phyloP scores from a whole-genome alignment of 2,329 filamentous ascomycete species.

The Aphanoascus verrucosus region DNA sequence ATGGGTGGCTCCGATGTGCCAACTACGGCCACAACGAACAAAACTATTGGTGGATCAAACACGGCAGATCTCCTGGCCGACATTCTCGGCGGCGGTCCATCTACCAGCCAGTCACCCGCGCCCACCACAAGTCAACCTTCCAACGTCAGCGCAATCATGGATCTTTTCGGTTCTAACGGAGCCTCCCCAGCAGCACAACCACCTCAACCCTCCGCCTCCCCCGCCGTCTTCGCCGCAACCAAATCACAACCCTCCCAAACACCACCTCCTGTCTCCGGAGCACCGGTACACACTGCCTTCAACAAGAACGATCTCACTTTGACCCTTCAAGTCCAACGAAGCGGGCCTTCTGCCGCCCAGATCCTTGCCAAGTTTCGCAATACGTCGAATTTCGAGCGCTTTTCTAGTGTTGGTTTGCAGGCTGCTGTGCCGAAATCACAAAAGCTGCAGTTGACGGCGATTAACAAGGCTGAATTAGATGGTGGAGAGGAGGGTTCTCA shows the following conservation, averaged over 20 bases:
- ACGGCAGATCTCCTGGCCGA: conserved; percentile 84
- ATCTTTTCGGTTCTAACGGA: conserved; percentile 57
- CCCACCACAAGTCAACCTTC: conserved; percentile 48
- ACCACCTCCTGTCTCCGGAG: conserved; percentile 36
- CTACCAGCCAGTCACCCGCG: conserved; percentile 33
- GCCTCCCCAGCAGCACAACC: conserved; percentile 40
- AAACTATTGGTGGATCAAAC: conserved; percentile 49
- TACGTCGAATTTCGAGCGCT: conserved; percentile 50
- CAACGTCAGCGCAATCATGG: conserved; percentile 73
- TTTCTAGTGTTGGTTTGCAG: conserved; percentile 73
- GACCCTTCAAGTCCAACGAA: conserved; percentile 73
- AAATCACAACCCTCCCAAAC: conserved; percentile 42
- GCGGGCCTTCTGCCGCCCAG: conserved; percentile 57
- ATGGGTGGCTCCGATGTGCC: conserved; percentile 74
- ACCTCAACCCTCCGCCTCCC: conserved; percentile 36
- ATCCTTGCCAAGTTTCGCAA: conserved; percentile 79
- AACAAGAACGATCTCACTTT: conserved; percentile 75
- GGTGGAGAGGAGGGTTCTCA: conserved; percentile 78
- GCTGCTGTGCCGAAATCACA: conserved; percentile 95
- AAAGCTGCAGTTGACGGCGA: conserved; percentile 81
- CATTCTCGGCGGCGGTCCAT: conserved; percentile 67
- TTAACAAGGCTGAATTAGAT: conserved; percentile 67
- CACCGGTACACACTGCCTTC: conserved; percentile 60
- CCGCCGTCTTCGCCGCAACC: conserved; percentile 41
- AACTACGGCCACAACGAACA: conserved; percentile 42